Evolutionary conservation across 2,329 filamentous ascomycete species (phyloP).

Genomic region (Orbilia oligospora): DNA sequence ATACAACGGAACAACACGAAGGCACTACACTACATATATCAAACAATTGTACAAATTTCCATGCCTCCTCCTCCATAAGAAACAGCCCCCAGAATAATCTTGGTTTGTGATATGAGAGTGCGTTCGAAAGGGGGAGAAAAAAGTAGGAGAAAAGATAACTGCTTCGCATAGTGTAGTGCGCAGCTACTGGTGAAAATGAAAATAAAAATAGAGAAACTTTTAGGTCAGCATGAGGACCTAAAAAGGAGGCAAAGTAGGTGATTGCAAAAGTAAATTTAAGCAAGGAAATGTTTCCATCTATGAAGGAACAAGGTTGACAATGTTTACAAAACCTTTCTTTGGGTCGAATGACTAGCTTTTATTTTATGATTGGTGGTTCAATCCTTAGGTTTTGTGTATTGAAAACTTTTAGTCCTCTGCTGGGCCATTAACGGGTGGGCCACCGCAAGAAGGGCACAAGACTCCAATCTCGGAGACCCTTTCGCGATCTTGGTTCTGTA

Average conservation of each 20-base stretch:
- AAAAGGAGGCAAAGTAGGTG: no score
- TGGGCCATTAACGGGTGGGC: slow-evolving; percentile 40
- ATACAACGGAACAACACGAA: slow-evolving; percentile 10
- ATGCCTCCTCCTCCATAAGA: not conserved
- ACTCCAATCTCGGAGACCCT: slow-evolving; percentile 71
- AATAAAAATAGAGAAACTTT: not conserved
- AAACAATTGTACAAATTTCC: not conserved
- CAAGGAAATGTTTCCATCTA: no score
- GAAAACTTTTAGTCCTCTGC: slow-evolving; percentile 33
- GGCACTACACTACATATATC: no score
- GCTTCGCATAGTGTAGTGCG: no score
- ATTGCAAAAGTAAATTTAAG: no score
- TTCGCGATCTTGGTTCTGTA: slow-evolving; percentile 69
- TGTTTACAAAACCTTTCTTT: no score
- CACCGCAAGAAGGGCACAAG: slow-evolving; percentile 50
- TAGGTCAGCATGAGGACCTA: not conserved
- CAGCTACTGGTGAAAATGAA: no score
- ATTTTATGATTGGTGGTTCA: no score
- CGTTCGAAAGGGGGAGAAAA: not conserved
- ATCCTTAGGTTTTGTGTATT: no score
- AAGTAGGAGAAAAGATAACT: no score
- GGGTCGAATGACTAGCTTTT: no score
- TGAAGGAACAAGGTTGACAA: no score
- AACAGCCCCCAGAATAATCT: not conserved
- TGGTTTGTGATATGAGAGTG: not conserved